phyloP scores from a whole-genome alignment of 2,329 filamentous ascomycete genomes.

The Nothopassalora personata region DNA sequence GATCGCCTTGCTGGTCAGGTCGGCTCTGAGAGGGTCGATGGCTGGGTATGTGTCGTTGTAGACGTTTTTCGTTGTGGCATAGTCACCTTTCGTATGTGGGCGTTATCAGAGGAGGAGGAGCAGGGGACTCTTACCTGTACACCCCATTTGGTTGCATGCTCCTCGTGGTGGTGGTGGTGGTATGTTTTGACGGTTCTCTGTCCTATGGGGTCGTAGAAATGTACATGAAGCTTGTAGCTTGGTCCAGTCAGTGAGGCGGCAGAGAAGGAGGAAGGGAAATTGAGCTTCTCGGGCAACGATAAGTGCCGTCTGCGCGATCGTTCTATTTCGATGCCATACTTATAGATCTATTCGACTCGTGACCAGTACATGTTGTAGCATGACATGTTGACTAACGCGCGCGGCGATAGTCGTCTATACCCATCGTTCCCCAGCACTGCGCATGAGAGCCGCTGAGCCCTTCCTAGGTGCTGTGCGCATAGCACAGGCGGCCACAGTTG shows the following conservation, averaged over 20 bases:
- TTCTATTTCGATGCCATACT: background rate
- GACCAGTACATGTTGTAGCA: background rate
- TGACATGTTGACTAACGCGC: background rate
- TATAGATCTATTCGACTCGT: background rate
- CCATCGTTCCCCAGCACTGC: background rate
- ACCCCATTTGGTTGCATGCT: slow-evolving; percentile 17
- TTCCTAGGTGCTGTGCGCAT: no score
- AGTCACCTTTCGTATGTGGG: slow-evolving; percentile 6
- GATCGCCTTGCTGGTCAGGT: slow-evolving; percentile 40
- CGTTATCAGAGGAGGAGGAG: background rate
- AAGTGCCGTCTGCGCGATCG: background rate
- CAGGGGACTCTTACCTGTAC: slow-evolving; percentile 10
- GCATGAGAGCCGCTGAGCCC: background rate
- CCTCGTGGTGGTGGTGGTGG: slow-evolving; percentile 20
- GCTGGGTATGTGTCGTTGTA: slow-evolving; percentile 31
- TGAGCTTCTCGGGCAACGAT: background rate
- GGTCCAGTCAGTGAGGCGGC: background rate
- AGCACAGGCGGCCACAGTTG: background rate
- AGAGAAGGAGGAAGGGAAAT: background rate
- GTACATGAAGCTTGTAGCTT: no score
- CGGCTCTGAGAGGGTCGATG: slow-evolving; percentile 27
- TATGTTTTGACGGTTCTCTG: no score
- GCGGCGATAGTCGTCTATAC: background rate
- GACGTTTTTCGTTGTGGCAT: slow-evolving; percentile 19
- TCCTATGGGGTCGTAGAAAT: background rate